Base-by-base conservation (phyloP, 441 rosid genomes). In the Geranium incanum region DNA sequence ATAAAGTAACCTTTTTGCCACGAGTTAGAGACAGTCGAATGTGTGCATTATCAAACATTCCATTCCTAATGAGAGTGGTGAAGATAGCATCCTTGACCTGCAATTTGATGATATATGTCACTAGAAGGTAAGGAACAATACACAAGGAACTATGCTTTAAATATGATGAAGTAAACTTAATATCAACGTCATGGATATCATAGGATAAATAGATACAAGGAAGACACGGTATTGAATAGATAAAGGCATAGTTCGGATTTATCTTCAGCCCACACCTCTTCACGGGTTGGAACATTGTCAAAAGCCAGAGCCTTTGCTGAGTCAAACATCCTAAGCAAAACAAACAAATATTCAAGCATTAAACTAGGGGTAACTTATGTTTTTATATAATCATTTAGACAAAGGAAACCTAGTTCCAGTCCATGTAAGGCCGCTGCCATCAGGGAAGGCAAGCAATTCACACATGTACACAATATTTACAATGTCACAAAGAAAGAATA, bases 251-350 rank as follows among this genome's bases (percentile, higher is more conserved):
- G 68, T 59, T 4, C 0, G 59, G 57, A 71, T 68, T 64, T 59
- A 68, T 73, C 65, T 68, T 60, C 71, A 67, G 16, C 70, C 23
- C 50, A 78, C 33, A 87, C 96, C 88, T 88, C 88, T 57, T 86
- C 87, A 3, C 86, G 87, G 66, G 89, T 81, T 21, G 96, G 96
- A 75, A 92, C 88, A 81, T 90, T 90, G 66, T 71, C 68, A 81
- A 92, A 92, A 84, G 96, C 96, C 68, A 92, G 81, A 80, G 95
- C 97, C 85, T 87, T 92, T 57, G 98, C 89, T 9, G 96, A 92
- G 82, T 92, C 97, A 75, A 83, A 86, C 86, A 92, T 19, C 89
- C 96, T 92, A 68, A 72, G 52, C 11, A 57, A 65, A 68, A 74
- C 19, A 45, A 59, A 55, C 18, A 71, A 68, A 62, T n/a, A 67